Evolutionary conservation across 495 filamentous ascomycete species (phyloP), one percentile per base, ranked within the genome.

Genomic region (Penicillium ochrochloron): DNA sequence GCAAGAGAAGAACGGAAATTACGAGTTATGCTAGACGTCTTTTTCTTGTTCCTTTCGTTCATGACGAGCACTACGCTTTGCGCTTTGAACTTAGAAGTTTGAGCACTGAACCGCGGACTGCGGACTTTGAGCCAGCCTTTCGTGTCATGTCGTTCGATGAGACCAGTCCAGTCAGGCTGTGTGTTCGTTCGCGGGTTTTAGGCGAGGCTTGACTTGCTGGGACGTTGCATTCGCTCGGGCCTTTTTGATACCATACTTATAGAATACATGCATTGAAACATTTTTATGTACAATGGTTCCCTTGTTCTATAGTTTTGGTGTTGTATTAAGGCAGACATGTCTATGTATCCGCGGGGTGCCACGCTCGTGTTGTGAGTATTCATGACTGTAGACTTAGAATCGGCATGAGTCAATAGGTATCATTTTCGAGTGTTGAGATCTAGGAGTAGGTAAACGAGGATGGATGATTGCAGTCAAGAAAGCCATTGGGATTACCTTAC

Each of bases 191-290:
- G 34, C 14, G 19, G 25, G 5, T 27, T 53, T 19, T 10, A 15
- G 17, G 12, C 34, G 27, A 15, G 17, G 12, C 34, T 37, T 6
- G n/a, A 29, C 33, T 37, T 39, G 46, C n/a, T 33, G 53, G 52
- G 31, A 34, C 31, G 59, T 10, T 37, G 19, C 9, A 34, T 29
- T 62, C 59, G 4, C 31, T 27, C 14, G 10, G 17, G 11, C 41
- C 62, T 44, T 62, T 65, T 52, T 65, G 62, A 68, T 68, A 68
- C 66, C 66, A 65, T 65, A 59, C 58, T 57, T 60, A 68, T 56
- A 56, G 53, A 46, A 21, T 31, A 48, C 19, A 42, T 15, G 17
- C 57, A 59, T 31, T 34, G 23, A 58, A 19, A n/a, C 25, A 34
- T 44, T 44, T 15, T 46, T 48, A 33, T 50, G 31, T 25, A 35